Percentiles rank a stretch among this genome's conserved stretches.
phyloP scores from a whole-genome alignment of 805 yeast genomes.

The Suhomyces prunicola region DNA sequence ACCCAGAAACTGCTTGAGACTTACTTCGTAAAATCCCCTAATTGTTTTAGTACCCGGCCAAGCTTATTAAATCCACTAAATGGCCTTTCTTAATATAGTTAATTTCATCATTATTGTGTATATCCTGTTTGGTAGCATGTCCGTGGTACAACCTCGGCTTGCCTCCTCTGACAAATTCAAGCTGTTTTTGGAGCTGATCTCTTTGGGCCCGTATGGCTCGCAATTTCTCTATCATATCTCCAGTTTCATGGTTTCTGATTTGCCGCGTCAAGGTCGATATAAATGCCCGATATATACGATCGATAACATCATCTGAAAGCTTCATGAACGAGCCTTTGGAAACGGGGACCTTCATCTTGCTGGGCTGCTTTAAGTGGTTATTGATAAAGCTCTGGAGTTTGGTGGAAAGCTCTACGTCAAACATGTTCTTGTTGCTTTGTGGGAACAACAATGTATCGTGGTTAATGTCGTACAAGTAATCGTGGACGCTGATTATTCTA shows the following conservation, averaged over 20 bases:
- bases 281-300: slow-evolving; percentile 13
- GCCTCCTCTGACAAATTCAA: slow-evolving; percentile 5
- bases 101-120: slow-evolving; percentile 18
- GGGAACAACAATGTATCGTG: slow-evolving; percentile 7
- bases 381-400: slow-evolving; percentile 13
- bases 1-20: slow-evolving; percentile 11
- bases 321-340: slow-evolving; percentile 18
- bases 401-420: slow-evolving; percentile 10
- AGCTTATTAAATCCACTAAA: slow-evolving; percentile 18
- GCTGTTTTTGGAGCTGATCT: slow-evolving; percentile 5
- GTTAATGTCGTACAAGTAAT: slow-evolving; percentile 6
- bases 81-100: slow-evolving; percentile 20
- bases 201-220: slow-evolving; percentile 1
- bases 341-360: slow-evolving; percentile 3
- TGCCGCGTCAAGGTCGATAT: slow-evolving; percentile 6
- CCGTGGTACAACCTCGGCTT: slow-evolving; percentile 1
- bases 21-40: too few species aligned
- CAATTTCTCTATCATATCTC: not conserved
- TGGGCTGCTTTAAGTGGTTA: slow-evolving; percentile 8
- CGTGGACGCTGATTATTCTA: slow-evolving; percentile 15
- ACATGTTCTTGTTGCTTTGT: not conserved
- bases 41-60: not conserved
- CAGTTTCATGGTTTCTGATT: not conserved
- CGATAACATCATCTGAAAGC: slow-evolving; percentile 18
- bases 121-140: slow-evolving; percentile 7